Percentiles rank a stretch among this genome's conserved stretches.
Conservation (phyloP, 2,329 filamentous ascomycete genomes). For the Plenodomus lindquistii region DNA sequence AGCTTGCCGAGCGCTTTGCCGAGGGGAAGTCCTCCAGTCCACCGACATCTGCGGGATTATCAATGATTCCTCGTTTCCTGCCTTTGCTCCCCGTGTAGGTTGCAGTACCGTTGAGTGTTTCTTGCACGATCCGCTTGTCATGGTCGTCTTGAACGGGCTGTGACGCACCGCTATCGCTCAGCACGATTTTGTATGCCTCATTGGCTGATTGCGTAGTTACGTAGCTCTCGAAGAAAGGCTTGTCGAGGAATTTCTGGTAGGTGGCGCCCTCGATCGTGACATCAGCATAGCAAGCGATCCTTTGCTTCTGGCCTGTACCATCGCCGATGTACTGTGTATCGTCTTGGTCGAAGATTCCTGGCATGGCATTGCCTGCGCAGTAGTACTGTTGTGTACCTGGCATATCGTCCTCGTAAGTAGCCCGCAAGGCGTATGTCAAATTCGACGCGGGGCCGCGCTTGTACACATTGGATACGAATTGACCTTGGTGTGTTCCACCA, state of each 20-base stretch:
- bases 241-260: conserved; percentile 37
- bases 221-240: conserved; percentile 36
- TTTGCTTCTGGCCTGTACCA: conserved; percentile 24
- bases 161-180: conserved; percentile 38
- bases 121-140: conserved; percentile 40
- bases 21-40: conserved; percentile 41
- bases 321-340: conserved; percentile 26
- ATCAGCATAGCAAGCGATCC: conserved; percentile 38
- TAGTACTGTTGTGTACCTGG: conserved; percentile 41
- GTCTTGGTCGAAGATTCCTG: conserved; percentile 32
- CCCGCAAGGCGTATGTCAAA: conserved; percentile 30
- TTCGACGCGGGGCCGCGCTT: conserved; percentile 38
- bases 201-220: conserved; percentile 36
- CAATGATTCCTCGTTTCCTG: conserved; percentile 39
- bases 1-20: conserved; percentile 22
- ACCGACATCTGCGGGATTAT: conserved; percentile 38
- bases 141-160: conserved; percentile 39
- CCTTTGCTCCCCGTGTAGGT: conserved; percentile 37
- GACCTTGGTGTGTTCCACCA: conserved; percentile 38
- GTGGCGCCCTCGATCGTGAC: conserved; percentile 29
- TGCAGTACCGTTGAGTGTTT: conserved; percentile 34
- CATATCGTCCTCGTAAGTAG: conserved; percentile 38
- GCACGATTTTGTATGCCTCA: conserved; percentile 43
- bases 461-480: conserved; percentile 43
- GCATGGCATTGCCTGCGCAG: conserved; percentile 42